Base-by-base conservation (phyloP, 2,329 filamentous ascomycete species). In the Ramularia collo-cygni region DNA sequence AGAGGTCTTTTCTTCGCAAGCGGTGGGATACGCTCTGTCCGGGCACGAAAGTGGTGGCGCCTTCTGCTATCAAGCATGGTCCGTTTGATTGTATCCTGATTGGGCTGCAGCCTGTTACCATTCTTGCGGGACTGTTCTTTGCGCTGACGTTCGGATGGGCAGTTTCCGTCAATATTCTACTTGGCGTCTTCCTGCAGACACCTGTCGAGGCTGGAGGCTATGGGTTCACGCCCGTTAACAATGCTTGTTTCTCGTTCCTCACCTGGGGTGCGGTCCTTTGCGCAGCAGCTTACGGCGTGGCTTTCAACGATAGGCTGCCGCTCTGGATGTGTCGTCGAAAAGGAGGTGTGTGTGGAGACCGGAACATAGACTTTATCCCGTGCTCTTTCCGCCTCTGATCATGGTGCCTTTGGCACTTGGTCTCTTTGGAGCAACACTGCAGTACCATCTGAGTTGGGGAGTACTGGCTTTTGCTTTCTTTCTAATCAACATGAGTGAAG, bases 221-320 rank as follows among this genome's bases (percentile, higher is more conserved):
- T 48, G 65, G 64, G 10, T 69, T 69, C 45, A 59, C 59, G 0
- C 54, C 64, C 0, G 50, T 61, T 12, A 60, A 67, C 38, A 67
- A 63, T 19, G 65, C 65, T 1, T 58, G 56, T 7, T 64, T 64
- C 41, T 58, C 55, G 2, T 67, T 70, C 40, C 54, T 57, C 13
- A 57, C 63, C 42, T 71, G 66, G 67, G 51, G 64, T 12, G 65
- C 64, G 5, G 56, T 67, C 16, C 45, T 63, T 12, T 35, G 61
- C 17, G 62, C 62, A 1, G 53, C 63, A 4, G 38, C 63, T 10
- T 64, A 61, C 40, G 64, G 62, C 3, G 58, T 62, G 38, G 53
- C 59, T 18, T 48, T 66, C n/a, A 64, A 60, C 35, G 64, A 70
- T 45, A 50, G 60, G 5, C 51, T 68, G 1, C 64, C 65, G 0